phyloP scores from a whole-genome alignment of 352 stramenopile species.

The Globisporangium nunn region DNA sequence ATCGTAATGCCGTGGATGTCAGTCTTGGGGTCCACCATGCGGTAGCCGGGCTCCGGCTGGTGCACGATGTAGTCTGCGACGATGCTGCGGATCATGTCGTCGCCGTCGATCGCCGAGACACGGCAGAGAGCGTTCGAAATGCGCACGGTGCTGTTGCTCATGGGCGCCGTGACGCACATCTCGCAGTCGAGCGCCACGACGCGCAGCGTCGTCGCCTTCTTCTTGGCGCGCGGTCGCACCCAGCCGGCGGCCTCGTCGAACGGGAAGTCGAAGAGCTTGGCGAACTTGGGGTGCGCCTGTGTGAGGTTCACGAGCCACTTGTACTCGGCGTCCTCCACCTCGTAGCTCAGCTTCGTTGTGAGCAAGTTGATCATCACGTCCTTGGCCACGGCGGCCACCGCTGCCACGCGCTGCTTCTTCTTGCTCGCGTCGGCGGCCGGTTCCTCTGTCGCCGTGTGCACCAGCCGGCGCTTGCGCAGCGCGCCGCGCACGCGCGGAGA shows the following conservation, averaged over 20 bases:
- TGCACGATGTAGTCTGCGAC: constrained; percentile 79
- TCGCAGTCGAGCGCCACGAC: constrained; percentile 82
- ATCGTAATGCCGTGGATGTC: constrained; percentile 81
- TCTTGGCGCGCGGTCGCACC: constrained; percentile 58
- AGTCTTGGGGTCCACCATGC: constrained; percentile 72
- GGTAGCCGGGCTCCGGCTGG: constrained; percentile 52
- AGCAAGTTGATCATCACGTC: constrained; percentile 67
- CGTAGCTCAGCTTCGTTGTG: constrained; percentile 46
- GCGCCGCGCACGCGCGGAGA: neutral
- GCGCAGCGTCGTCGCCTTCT: constrained; percentile 49
- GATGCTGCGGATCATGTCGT: constrained; percentile 67
- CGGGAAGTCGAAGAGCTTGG: constrained; percentile 54
- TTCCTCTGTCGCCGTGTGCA: neutral
- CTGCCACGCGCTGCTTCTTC: constrained; percentile 63
- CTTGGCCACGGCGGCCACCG: constrained; percentile 53
- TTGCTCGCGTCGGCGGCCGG: constrained; percentile 17
- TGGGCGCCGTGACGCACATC: constrained; percentile 67
- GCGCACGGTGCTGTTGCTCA: constrained; percentile 14
- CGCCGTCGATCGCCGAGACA: constrained; percentile 74
- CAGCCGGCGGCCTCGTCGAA: constrained; percentile 27
- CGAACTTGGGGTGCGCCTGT: constrained; percentile 45
- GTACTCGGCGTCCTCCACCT: constrained; percentile 51
- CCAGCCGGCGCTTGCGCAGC: constrained; percentile 7
- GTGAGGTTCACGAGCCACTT: constrained; percentile 65
- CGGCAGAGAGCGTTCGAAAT: constrained; percentile 64